phyloP scores from a whole-genome alignment of 2,329 filamentous ascomycete genomes.

The Rhinocladiella mackenziei region DNA sequence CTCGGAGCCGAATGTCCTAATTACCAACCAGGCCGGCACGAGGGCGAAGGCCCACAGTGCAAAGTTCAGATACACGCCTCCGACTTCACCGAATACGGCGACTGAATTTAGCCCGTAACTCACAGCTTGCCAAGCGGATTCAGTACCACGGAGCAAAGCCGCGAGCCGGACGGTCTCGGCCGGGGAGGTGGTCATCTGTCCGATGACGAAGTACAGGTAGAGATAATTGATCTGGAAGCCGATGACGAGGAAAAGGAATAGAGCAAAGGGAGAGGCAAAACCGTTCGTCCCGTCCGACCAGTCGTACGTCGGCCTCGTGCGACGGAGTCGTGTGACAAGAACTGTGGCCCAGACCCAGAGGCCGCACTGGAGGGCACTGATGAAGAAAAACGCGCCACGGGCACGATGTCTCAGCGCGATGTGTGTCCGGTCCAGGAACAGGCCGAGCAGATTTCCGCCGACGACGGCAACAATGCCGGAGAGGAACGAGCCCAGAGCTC shows the following conservation, averaged over 20 bases:
- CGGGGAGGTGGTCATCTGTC: constrained; percentile 59
- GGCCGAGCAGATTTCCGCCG: constrained; percentile 61
- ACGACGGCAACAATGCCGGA: constrained; percentile 64
- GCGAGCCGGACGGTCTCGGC: constrained; percentile 65
- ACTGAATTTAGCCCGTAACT: constrained; percentile 66
- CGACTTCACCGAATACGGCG: constrained; percentile 59
- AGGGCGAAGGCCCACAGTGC: constrained; percentile 62
- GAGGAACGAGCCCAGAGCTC: constrained; percentile 67
- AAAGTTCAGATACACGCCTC: constrained; percentile 68
- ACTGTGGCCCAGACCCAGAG: constrained; percentile 72
- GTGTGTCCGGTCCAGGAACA: constrained; percentile 57
- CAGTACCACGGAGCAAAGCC: constrained; percentile 63
- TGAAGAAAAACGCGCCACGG: constrained; percentile 51
- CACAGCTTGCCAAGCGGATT: constrained; percentile 69
- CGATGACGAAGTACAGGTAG: constrained; percentile 68
- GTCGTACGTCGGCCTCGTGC: constrained; percentile 59
- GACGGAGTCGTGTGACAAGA: constrained; percentile 57
- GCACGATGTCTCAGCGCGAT: constrained; percentile 54
- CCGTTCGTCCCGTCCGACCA: constrained; percentile 53
- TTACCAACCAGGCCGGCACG: constrained; percentile 62
- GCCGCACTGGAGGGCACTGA: constrained; percentile 44
- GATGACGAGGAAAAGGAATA: constrained; percentile 64
- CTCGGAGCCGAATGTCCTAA: constrained; percentile 51
- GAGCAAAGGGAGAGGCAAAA: constrained; percentile 63
- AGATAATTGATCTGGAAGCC: constrained; percentile 72